These are phyloP conservation scores for Penicillium paradoxum DNA, from an alignment of 495 filamentous ascomycete species.

Conservation along the genomic window DNA sequence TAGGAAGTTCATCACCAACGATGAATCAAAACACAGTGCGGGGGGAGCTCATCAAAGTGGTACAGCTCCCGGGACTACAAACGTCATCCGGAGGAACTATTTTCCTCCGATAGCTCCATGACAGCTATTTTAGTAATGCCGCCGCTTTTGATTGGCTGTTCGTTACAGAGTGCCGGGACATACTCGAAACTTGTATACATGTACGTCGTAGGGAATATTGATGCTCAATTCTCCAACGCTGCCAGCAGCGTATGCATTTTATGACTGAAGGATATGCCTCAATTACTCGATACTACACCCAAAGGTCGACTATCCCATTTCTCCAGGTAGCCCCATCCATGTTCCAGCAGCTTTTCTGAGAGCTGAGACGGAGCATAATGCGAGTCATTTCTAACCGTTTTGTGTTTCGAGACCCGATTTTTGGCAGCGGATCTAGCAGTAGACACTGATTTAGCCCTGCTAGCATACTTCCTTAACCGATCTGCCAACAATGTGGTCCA, in stretches of 20 bases:
- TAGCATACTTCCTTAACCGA: slow-evolving; percentile 11
- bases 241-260: slow-evolving; percentile 16
- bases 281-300: slow-evolving; percentile 22
- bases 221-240: slow-evolving; percentile 7
- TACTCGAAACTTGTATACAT: too few species aligned
- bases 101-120: slow-evolving; percentile 4
- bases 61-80: slow-evolving; percentile 13
- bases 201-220: neutral
- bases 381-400: neutral
- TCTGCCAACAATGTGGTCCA: slow-evolving; percentile 28
- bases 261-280: neutral
- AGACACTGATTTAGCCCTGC: neutral
- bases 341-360: slow-evolving; percentile 22
- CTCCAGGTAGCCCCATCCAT: slow-evolving; percentile 31
- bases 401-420: slow-evolving; percentile 1
- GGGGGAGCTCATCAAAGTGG: slow-evolving; percentile 12
- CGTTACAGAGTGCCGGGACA: too few species aligned
- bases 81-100: slow-evolving; percentile 23
- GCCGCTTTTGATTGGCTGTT: slow-evolving; percentile 12
- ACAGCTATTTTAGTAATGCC: slow-evolving; percentile 10
- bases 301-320: slow-evolving; percentile 36
- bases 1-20: slow-evolving; percentile 31
- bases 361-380: neutral
- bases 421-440: neutral
- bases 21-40: slow-evolving; percentile 10